These are phyloP conservation scores for Picea sitchensis DNA, from an alignment of 75 land plant species.

Conservation along the genomic window DNA sequence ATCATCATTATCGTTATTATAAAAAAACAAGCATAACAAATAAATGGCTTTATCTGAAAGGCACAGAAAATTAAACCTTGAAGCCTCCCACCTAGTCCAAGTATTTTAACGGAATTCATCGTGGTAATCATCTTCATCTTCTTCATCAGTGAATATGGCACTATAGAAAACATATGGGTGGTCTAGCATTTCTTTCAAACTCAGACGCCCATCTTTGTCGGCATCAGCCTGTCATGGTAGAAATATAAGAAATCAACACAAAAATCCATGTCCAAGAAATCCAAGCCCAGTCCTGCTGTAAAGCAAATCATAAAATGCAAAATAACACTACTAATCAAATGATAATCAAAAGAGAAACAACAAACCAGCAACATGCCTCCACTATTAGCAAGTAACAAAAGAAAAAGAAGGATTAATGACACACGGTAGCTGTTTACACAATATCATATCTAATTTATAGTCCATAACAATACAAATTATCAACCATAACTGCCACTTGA, in stretches of 20 bases:
- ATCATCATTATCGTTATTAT: not conserved
- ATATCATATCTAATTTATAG: not conserved
- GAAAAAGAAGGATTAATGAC: not conserved
- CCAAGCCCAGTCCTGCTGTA: not conserved
- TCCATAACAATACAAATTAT: not conserved
- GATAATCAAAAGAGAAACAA: not conserved
- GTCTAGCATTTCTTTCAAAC: conserved; percentile 80
- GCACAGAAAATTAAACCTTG: not conserved
- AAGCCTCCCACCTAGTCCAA: not conserved
- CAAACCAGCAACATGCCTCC: not conserved
- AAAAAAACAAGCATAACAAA: not conserved
- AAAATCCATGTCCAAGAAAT: not conserved
- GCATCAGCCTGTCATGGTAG: conserved; percentile 67
- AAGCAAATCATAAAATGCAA: not conserved
- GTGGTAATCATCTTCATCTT: conserved; percentile 66
- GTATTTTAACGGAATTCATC: conserved; percentile 76
- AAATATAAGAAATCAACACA: not conserved
- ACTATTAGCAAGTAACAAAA: not conserved
- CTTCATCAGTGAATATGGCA: conserved; percentile 75
- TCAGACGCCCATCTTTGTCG: conserved; percentile 83
- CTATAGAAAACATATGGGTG: conserved; percentile 89
- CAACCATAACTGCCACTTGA: not conserved
- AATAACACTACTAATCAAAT: not conserved
- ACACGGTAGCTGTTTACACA: not conserved
- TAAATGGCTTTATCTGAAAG: not conserved